Evolutionary conservation across 106 monocot species (phyloP).

Genomic region (Narthecium ossifragum): DNA sequence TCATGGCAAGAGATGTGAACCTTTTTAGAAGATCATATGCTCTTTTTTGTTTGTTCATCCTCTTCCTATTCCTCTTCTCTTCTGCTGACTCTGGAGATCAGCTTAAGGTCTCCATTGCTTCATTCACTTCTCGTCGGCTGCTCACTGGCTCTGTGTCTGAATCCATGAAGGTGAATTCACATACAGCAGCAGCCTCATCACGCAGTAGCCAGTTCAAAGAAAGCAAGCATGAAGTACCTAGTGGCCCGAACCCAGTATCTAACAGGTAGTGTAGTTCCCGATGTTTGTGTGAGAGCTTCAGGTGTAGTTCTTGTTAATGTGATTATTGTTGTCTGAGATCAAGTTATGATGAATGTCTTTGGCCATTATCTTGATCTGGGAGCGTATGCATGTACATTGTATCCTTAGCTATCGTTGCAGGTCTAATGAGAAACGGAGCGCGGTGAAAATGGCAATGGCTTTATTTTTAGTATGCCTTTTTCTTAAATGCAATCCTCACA

Average conservation of each 20-base stretch:
- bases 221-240: slow-evolving; percentile 44
- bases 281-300: too few species aligned
- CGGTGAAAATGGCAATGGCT: too few species aligned
- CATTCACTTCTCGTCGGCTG: slow-evolving; percentile 1
- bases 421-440: too few species aligned
- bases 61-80: slow-evolving; percentile 2
- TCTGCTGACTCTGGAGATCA: background rate
- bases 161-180: slow-evolving; percentile 10
- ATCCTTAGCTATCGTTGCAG: too few species aligned
- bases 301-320: too few species aligned
- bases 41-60: slow-evolving; percentile 3
- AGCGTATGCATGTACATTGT: too few species aligned
- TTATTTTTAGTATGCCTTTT: too few species aligned
- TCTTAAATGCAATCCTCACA: too few species aligned
- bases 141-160: slow-evolving; percentile 5
- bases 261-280: slow-evolving; percentile 36
- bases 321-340: too few species aligned
- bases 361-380: too few species aligned
- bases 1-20: slow-evolving; percentile 10
- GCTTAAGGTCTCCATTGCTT: slow-evolving; percentile 8
- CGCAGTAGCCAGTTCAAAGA: slow-evolving; percentile 5
- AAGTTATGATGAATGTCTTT: too few species aligned
- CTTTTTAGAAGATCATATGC: background rate
- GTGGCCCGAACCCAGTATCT: slow-evolving; percentile 38
- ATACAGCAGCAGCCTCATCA: too few species aligned